Evolutionary conservation across 805 yeast genomes (phyloP).

Genomic region (Teunomyces atbi): DNA sequence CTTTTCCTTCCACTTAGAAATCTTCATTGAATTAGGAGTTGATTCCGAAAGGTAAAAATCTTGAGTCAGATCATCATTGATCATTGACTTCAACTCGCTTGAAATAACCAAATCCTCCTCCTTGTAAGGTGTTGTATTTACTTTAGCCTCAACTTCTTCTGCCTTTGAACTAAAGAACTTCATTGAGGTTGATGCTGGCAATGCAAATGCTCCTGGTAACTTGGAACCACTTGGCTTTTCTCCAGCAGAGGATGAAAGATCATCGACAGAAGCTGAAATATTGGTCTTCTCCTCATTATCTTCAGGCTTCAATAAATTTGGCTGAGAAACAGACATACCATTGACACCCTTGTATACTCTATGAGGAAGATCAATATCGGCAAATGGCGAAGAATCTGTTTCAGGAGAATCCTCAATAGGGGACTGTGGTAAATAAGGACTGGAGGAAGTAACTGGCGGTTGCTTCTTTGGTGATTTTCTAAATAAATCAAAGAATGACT

Average conservation of each 20-base stretch:
- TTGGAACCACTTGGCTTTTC: slow-evolving; percentile 16
- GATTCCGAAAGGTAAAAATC: slow-evolving; percentile 38
- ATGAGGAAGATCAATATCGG: slow-evolving; percentile 2
- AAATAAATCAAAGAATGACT: slow-evolving; percentile 36
- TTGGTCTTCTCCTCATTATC: slow-evolving; percentile 7
- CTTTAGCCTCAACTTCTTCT: slow-evolving; percentile 2
- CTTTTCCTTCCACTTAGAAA: slow-evolving; percentile 42
- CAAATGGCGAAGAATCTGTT: neutral
- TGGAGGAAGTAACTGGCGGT: slow-evolving; percentile 6
- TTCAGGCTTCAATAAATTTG: neutral
- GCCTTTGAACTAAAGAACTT: slow-evolving; percentile 33
- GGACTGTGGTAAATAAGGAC: slow-evolving; percentile 13
- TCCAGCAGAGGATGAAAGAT: slow-evolving; percentile 8
- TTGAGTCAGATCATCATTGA: slow-evolving; percentile 36
- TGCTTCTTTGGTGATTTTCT: slow-evolving; percentile 22
- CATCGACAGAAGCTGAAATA: neutral
- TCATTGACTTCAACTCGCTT: slow-evolving; percentile 32
- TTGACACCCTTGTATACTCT: slow-evolving; percentile 1
- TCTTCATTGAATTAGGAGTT: slow-evolving; percentile 34
- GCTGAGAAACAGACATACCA: slow-evolving; percentile 1
- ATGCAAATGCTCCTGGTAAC: slow-evolving; percentile 42
- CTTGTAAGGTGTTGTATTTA: neutral
- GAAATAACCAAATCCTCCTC: slow-evolving; percentile 33
- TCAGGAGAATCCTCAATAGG: slow-evolving; percentile 8
- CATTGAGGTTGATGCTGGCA: slow-evolving; percentile 43